Evolutionary conservation across 2,329 filamentous ascomycete genomes (phyloP).

Genomic region (Phaeosphaeriaceae sp.): DNA sequence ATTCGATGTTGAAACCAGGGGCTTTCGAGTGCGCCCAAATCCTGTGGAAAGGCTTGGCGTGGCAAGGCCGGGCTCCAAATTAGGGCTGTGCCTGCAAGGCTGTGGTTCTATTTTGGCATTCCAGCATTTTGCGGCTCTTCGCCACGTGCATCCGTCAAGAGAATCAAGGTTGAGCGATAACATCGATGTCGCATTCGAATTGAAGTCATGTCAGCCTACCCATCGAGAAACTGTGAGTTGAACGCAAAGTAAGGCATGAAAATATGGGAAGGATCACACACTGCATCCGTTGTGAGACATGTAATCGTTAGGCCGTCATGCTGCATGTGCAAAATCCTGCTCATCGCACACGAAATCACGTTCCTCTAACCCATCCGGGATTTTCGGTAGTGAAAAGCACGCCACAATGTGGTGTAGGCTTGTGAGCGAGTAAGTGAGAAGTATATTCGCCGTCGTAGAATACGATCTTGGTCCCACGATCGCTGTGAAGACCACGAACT

Average conservation of each 20-base stretch:
- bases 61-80: not conserved
- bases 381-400: not conserved
- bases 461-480: slow-evolving; percentile 29
- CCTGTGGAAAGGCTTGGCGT: not conserved
- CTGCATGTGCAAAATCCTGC: not conserved
- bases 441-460: slow-evolving; percentile 4
- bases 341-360: not conserved
- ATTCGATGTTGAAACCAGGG: not conserved
- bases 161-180: not conserved
- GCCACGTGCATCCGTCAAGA: not conserved
- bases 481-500: slow-evolving; percentile 23
- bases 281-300: not conserved
- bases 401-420: not conserved
- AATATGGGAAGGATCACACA: not conserved
- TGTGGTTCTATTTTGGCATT: slow-evolving; percentile 7
- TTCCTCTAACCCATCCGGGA: not conserved
- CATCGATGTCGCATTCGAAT: not conserved
- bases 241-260: not conserved
- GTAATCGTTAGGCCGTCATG: not conserved
- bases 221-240: not conserved
- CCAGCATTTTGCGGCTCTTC: not conserved
- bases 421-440: not conserved
- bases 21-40: not conserved
- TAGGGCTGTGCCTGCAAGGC: slow-evolving; percentile 3
- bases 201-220: not conserved